Percentiles rank a stretch among this genome's conserved stretches.
These are phyloP conservation scores for Xylaria curta DNA, from an alignment of 495 filamentous ascomycete species.

Conservation along the genomic window DNA sequence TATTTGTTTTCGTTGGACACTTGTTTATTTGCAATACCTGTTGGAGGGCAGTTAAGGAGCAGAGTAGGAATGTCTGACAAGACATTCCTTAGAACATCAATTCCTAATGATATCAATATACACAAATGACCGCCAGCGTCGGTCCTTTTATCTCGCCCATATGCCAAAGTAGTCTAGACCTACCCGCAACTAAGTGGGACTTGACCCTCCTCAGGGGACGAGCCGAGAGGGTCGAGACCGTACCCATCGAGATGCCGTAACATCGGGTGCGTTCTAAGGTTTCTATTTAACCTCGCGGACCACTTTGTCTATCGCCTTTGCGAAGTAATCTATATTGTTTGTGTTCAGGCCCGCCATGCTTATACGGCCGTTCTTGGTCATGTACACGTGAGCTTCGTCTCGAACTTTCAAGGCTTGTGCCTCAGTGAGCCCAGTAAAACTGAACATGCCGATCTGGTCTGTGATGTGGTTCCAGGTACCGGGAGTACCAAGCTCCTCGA, in stretches of 20 bases:
- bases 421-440: constrained; percentile 90
- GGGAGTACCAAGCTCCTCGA: constrained; percentile 83
- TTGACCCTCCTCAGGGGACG: constrained; percentile 8
- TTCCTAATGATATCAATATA: constrained; percentile 15
- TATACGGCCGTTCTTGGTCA: constrained; percentile 98
- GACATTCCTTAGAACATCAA: not conserved
- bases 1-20: not conserved
- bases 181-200: constrained; percentile 23
- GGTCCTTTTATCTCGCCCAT: constrained; percentile 6
- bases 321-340: constrained; percentile 89
- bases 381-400: constrained; percentile 88
- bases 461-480: constrained; percentile 97
- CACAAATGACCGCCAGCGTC: constrained; percentile 19
- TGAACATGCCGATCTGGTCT: constrained; percentile 99
- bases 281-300: constrained; percentile 65
- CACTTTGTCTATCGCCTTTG: constrained; percentile 83
- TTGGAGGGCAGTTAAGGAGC: not conserved
- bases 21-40: not conserved
- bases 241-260: constrained; percentile 3
- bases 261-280: not conserved
- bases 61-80: not conserved
- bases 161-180: constrained; percentile 23
- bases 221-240: constrained; percentile 16
- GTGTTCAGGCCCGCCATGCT: constrained; percentile 96
- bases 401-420: constrained; percentile 82